Conservation (phyloP, 225 moss, liverwort and hornwort species). For the Physcomitrium patens region DNA sequence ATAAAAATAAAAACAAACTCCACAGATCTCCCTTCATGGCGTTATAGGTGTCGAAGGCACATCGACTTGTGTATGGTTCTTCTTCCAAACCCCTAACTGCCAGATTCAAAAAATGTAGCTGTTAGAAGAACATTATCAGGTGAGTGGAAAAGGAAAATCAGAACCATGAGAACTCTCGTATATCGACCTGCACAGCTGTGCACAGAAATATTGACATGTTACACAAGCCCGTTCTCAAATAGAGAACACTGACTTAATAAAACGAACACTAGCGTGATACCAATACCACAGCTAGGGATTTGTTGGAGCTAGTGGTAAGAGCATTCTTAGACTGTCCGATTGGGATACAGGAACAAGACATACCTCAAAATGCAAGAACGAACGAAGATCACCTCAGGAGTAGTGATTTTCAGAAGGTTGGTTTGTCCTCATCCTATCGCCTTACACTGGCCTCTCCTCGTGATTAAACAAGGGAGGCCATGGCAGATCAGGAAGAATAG, state of each 20-base stretch:
- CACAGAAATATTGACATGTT: not conserved
- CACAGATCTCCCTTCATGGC: conserved; percentile 8
- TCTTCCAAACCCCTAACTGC: conserved; percentile 13
- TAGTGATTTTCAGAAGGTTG: not conserved
- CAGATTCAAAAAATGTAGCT: not conserved
- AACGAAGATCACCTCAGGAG: not conserved
- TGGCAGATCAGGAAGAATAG: not conserved
- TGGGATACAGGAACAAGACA: not conserved
- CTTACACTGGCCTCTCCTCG: conserved; percentile 7
- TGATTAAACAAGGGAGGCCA: not conserved
- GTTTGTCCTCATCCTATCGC: not conserved
- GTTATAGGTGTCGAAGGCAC: not conserved
- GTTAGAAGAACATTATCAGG: not conserved
- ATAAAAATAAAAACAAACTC: not conserved
- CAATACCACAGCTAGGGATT: not conserved
- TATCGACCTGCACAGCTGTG: not conserved
- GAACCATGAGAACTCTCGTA: no score
- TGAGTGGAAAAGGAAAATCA: not conserved
- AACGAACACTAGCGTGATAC: not conserved
- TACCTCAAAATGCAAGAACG: conserved; percentile 20
- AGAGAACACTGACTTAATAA: not conserved
- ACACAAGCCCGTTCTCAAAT: not conserved
- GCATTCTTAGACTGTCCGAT: not conserved
- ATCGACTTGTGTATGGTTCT: conserved; percentile 3
- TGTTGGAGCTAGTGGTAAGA: not conserved